These are phyloP conservation scores for Ustilago lituana DNA, from an alignment of 1,284 basidiomycete genomes.

Conservation along the genomic window DNA sequence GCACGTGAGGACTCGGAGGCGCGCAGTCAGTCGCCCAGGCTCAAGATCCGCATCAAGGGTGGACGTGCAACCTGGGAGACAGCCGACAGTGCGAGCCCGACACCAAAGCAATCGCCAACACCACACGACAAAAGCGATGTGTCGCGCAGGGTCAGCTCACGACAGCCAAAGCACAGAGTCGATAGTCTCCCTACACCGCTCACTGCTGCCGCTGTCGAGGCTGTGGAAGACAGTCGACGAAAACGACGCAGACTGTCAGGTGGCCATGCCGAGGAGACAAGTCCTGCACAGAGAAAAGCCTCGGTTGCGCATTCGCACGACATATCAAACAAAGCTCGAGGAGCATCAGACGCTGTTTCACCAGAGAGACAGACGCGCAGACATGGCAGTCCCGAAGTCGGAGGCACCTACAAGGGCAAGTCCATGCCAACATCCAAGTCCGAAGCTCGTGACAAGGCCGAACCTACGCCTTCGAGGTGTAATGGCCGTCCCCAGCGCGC, in stretches of 20 bases:
- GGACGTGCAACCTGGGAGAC: constrained; percentile 28
- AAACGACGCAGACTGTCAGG: constrained; percentile 23
- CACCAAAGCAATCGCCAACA: constrained; percentile 5
- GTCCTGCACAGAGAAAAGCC: not conserved
- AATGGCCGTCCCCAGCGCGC: constrained; percentile 30
- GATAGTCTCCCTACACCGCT: constrained; percentile 29
- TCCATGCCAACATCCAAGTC: not conserved
- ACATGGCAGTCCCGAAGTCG: constrained; percentile 18
- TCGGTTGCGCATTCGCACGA: not conserved
- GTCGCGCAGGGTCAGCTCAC: constrained; percentile 19
- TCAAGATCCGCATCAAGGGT: constrained; percentile 42
- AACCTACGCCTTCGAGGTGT: not conserved
- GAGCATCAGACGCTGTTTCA: not conserved
- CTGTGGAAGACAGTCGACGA: constrained; percentile 14
- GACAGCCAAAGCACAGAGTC: constrained; percentile 37
- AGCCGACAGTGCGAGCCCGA: constrained; percentile 22
- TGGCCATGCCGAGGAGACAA: constrained; percentile 2
- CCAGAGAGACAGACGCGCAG: constrained; percentile 9
- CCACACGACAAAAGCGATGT: not conserved
- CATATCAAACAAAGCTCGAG: not conserved
- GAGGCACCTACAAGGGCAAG: constrained; percentile 22
- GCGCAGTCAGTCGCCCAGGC: constrained; percentile 30
- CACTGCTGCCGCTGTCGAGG: constrained; percentile 27
- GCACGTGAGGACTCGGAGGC: constrained; percentile 3
- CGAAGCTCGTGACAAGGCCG: too few species aligned